Evolutionary conservation across 2,329 filamentous ascomycete species (phyloP).

Genomic region (Fusarium tupiense): DNA sequence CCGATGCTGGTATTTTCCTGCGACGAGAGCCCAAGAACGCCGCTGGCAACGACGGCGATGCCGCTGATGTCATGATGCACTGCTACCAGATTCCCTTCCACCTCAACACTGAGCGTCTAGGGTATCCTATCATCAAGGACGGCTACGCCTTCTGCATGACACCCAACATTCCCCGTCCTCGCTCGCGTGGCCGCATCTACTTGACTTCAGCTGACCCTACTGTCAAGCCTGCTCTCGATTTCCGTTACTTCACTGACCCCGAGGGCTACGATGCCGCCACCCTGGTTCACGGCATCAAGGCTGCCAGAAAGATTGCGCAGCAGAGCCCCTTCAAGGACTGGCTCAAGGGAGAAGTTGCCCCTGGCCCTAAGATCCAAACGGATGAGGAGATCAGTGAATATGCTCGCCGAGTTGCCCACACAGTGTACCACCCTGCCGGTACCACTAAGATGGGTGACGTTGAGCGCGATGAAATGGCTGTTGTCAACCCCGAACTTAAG

Average conservation of each 20-base stretch:
- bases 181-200: conserved; percentile 80
- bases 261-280: conserved; percentile 87
- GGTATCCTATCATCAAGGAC: conserved; percentile 70
- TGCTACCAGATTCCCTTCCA: conserved; percentile 96
- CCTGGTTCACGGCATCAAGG: conserved; percentile 79
- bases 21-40: conserved; percentile 79
- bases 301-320: conserved; percentile 79
- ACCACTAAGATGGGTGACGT: conserved; percentile 91
- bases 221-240: conserved; percentile 85
- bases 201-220: conserved; percentile 78
- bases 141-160: conserved; percentile 94
- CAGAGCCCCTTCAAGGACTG: conserved; percentile 82
- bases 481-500: conserved; percentile 80
- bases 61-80: conserved; percentile 94
- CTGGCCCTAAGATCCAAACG: conserved; percentile 75
- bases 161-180: conserved; percentile 86
- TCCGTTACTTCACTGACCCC: conserved; percentile 88
- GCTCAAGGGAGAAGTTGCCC: conserved; percentile 84
- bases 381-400: conserved; percentile 87
- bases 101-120: conserved; percentile 83
- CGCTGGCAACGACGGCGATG: conserved; percentile 72
- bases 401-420: conserved; percentile 82
- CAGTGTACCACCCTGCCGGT: conserved; percentile 89
- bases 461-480: conserved; percentile 73
- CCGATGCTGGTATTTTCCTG: conserved; percentile 87